These are phyloP conservation scores for Hyphodiscus hymeniophilus DNA, from an alignment of 495 filamentous ascomycete species.

Conservation along the genomic window DNA sequence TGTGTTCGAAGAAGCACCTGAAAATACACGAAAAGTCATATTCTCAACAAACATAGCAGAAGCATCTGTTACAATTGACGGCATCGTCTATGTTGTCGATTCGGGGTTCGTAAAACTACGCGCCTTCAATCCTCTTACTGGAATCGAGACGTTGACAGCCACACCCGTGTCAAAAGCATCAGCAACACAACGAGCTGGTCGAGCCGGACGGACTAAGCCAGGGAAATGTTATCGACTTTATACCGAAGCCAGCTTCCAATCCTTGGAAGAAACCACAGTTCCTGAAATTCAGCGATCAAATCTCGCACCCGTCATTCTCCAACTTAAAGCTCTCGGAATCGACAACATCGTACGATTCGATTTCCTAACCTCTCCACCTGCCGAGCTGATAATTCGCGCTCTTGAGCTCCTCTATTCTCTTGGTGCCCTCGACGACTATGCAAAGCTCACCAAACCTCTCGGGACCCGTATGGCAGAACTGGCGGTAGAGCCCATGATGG, in stretches of 20 bases:
- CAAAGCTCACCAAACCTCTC: slow-evolving; percentile 81
- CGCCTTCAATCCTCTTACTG: slow-evolving; percentile 76
- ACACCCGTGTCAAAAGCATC: slow-evolving; percentile 87
- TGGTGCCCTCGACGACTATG: slow-evolving; percentile 82
- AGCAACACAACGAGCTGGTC: slow-evolving; percentile 83
- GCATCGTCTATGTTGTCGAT: slow-evolving; percentile 88
- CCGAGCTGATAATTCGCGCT: slow-evolving; percentile 79
- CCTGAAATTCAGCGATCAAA: slow-evolving; percentile 94
- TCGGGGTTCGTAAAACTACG: slow-evolving; percentile 87
- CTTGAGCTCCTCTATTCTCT: slow-evolving; percentile 86
- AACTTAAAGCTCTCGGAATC: slow-evolving; percentile 93
- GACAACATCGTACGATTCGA: slow-evolving; percentile 91
- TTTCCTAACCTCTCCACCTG: slow-evolving; percentile 81
- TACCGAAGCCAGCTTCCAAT: slow-evolving; percentile 65
- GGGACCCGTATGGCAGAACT: slow-evolving; percentile 92
- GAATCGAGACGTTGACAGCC: slow-evolving; percentile 87
- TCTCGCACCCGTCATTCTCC: slow-evolving; percentile 81
- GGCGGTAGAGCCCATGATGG: slow-evolving; percentile 94
- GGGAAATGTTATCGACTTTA: slow-evolving; percentile 95
- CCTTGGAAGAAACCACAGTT: slow-evolving; percentile 64
- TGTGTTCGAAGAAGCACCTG: slow-evolving; percentile 81
- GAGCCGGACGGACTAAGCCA: slow-evolving; percentile 84
- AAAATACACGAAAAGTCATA: slow-evolving; percentile 83
- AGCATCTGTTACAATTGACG: slow-evolving; percentile 89
- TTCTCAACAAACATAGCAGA: slow-evolving; percentile 96